Conservation (phyloP, 2,329 filamentous ascomycete genomes). For the Taxawa tesnikishii region DNA sequence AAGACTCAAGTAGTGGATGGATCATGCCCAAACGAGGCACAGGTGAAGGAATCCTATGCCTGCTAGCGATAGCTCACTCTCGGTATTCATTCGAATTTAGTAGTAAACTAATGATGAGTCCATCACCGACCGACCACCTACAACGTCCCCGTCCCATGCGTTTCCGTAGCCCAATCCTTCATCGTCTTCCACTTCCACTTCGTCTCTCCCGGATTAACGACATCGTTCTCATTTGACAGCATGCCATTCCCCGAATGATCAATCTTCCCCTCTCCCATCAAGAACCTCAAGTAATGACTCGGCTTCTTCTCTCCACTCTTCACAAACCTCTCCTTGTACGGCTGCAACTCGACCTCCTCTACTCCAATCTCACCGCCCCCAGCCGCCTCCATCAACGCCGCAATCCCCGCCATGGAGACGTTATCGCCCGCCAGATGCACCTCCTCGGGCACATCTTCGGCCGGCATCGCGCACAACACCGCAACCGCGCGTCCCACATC, state of each 20-base stretch:
- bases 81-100: too few relatives aligned
- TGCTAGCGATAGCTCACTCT: too few relatives aligned
- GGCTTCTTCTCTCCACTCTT: slow-evolving; percentile 8
- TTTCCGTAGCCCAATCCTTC: slow-evolving; percentile 15
- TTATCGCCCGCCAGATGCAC: slow-evolving; percentile 18
- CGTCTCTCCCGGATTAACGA: slow-evolving; percentile 17
- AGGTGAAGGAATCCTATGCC: too few relatives aligned
- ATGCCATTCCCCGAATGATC: slow-evolving; percentile 12
- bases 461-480: slow-evolving; percentile 12
- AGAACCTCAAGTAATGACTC: slow-evolving; percentile 19
- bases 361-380: slow-evolving; percentile 15
- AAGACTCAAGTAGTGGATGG: too few relatives aligned
- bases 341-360: slow-evolving; percentile 11
- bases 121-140: too few relatives aligned
- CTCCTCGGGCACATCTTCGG: slow-evolving; percentile 14
- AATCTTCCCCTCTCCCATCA: slow-evolving; percentile 23
- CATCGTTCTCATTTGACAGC: slow-evolving; percentile 17
- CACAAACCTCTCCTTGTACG: slow-evolving; percentile 15
- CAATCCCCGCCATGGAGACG: slow-evolving; percentile 13
- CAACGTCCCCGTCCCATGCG: slow-evolving; percentile 12
- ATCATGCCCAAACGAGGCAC: too few relatives aligned
- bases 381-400: slow-evolving; percentile 14
- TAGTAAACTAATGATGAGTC: too few relatives aligned
- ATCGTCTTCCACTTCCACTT: slow-evolving; percentile 21
- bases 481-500: slow-evolving; percentile 21